Percentiles rank a stretch among this genome's conserved stretches.
Conservation (phyloP, 208 protist species). For the Wallacemonas collosoma region DNA sequence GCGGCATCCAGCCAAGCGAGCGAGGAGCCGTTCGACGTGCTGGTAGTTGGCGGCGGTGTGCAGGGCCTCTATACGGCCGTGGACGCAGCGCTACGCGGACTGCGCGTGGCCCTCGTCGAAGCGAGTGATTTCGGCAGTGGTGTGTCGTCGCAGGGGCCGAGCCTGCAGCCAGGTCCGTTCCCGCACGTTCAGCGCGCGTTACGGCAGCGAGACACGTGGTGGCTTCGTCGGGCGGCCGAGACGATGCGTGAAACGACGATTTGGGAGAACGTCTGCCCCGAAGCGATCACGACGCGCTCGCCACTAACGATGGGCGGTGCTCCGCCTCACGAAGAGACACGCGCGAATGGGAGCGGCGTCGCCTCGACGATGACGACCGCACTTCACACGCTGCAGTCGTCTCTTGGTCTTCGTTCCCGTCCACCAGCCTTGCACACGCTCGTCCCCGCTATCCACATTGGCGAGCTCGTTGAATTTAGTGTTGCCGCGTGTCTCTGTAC, state of each 20-base stretch:
- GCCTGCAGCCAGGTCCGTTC: slow-evolving; percentile 61
- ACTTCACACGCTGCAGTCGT: neutral
- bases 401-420: neutral
- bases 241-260: slow-evolving; percentile 42
- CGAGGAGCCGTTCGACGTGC: slow-evolving; percentile 57
- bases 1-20: slow-evolving; percentile 13
- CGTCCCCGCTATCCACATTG: slow-evolving; percentile 54
- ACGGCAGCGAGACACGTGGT: slow-evolving; percentile 67
- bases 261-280: slow-evolving; percentile 63
- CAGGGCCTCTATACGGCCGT: slow-evolving; percentile 80
- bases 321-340: neutral
- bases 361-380: neutral
- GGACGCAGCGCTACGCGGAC: slow-evolving; percentile 79
- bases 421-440: slow-evolving; percentile 35
- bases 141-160: slow-evolving; percentile 24
- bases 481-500: slow-evolving; percentile 45
- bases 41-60: slow-evolving; percentile 76
- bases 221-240: slow-evolving; percentile 51
- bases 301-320: neutral
- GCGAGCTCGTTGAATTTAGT: slow-evolving; percentile 64
- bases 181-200: slow-evolving; percentile 72
- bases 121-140: slow-evolving; percentile 67
- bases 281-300: neutral
- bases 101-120: slow-evolving; percentile 72
- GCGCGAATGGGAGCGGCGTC: neutral